Evolutionary conservation across 176 grass and related monocot species (phyloP), one percentile per base, ranked within the genome.

Genomic region (Saccharum spontaneum): DNA sequence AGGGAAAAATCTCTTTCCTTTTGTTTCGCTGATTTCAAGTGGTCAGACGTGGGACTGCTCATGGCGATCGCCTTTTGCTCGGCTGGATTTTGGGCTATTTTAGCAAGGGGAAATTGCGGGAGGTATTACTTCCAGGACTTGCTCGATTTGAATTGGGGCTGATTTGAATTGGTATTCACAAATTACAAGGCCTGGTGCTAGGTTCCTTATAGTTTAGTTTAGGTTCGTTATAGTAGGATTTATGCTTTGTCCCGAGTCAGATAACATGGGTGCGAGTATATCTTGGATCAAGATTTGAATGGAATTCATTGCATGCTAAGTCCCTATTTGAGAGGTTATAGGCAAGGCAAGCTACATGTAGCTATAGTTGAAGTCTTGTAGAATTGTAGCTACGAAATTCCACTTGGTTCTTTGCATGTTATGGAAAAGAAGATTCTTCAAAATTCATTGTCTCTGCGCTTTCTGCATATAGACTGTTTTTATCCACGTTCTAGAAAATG

Each of bases 11-110:
- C n/a, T n/a, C n/a, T 66, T 37, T 26, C 28, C 15, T 60, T 38
- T 80, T 75, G 46, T 69, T 80, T 57, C 10, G 28, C 30, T 34
- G 28, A 76, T 85, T 77, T 86, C 16, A 31, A 69, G 30, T 80
- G 37, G 10, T 22, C 43, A 22, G 9, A 22, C 65, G 26, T 40
- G 60, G 49, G 20, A 36, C 37, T 43, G 60, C 18, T 68, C 28
- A 16, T 9, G 63, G 28, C 2, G 41, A 4, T 67, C 26, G 15
- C 62, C 78, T 52, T 33, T 7, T 69, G 18, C 79, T 67, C 30
- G 37, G 8, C 78, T 52, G 22, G 18, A 37, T 39, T 69, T 38
- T 36, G 65, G 31, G 22, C 3, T 26, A 39, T 34, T 23, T 23
- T 73, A 43, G n/a, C 3, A 2, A 63, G n/a, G 39, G 9, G 50